Conservation (phyloP, 177 flowering plant genomes). For the Tripterygium wilfordii region DNA sequence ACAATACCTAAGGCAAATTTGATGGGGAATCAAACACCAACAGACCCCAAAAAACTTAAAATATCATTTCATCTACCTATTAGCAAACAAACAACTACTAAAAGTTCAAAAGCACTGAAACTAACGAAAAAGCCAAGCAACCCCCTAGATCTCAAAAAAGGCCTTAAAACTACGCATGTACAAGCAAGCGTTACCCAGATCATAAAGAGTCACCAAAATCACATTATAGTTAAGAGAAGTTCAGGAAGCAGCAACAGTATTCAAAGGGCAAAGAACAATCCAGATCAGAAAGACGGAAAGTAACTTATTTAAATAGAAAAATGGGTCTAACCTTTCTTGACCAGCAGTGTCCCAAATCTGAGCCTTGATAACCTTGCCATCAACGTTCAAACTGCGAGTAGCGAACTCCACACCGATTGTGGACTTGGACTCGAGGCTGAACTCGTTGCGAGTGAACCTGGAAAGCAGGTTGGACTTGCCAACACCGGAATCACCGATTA, state of each 20-base stretch:
- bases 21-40: too few species aligned
- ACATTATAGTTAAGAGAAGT: too few species aligned
- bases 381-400: slow-evolving; percentile 36
- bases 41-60: too few species aligned
- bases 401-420: slow-evolving; percentile 50
- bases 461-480: slow-evolving; percentile 42
- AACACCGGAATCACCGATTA: slow-evolving; percentile 43
- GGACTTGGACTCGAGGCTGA: slow-evolving; percentile 38
- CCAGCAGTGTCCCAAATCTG: slow-evolving; percentile 51
- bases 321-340: slow-evolving; percentile 15
- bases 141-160: too few species aligned
- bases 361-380: slow-evolving; percentile 41
- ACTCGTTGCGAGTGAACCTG: slow-evolving; percentile 41
- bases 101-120: too few species aligned
- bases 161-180: too few species aligned
- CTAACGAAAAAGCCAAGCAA: too few species aligned
- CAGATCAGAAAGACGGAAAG: slow-evolving; percentile 1
- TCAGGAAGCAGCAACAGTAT: background rate
- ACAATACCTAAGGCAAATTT: too few species aligned
- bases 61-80: too few species aligned
- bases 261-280: background rate
- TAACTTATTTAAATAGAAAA: background rate
- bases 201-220: too few species aligned
- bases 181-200: too few species aligned
- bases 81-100: too few species aligned